Conservation (phyloP, 192 early-diverging fungal species). For the Rhizoclosmatium sp. region DNA sequence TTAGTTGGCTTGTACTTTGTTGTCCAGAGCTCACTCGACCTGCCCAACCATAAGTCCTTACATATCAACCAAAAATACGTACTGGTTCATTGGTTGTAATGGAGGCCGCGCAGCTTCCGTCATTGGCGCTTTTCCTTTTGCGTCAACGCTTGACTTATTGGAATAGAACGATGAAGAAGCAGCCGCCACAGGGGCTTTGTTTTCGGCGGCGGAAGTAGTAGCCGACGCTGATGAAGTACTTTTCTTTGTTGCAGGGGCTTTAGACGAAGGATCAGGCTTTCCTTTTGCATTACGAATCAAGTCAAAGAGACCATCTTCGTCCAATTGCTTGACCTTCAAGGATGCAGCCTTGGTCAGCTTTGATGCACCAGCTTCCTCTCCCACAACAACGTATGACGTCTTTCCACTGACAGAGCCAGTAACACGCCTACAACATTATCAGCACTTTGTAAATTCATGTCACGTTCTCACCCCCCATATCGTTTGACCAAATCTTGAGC, state of each 20-base stretch:
- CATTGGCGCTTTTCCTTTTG: conserved; percentile 28
- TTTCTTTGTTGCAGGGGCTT: conserved; percentile 42
- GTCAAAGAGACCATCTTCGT: conserved; percentile 86
- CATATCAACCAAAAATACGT: not conserved
- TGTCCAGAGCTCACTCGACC: conserved; percentile 76
- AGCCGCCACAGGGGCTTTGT: not conserved
- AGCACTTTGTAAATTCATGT: not conserved
- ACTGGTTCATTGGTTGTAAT: not conserved
- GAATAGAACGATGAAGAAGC: conserved; percentile 8
- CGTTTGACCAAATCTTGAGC: conserved; percentile 85
- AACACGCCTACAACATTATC: conserved; percentile 62
- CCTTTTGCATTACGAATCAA: conserved; percentile 64
- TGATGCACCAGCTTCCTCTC: conserved; percentile 83
- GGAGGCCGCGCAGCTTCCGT: not conserved
- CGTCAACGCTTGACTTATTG: not conserved
- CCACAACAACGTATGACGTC: conserved; percentile 87
- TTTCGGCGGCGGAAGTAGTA: not conserved
- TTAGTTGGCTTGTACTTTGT: conserved; percentile 90
- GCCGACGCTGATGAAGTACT: conserved; percentile 35
- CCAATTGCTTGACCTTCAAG: conserved; percentile 71
- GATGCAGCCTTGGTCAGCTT: conserved; percentile 84
- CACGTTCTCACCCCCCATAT: conserved; percentile 73
- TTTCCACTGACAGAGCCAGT: conserved; percentile 78
- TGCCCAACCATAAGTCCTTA: not conserved
- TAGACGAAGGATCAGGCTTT: conserved; percentile 42